Conservation (phyloP, 257 asterid genomes). For the Striga asiatica region DNA sequence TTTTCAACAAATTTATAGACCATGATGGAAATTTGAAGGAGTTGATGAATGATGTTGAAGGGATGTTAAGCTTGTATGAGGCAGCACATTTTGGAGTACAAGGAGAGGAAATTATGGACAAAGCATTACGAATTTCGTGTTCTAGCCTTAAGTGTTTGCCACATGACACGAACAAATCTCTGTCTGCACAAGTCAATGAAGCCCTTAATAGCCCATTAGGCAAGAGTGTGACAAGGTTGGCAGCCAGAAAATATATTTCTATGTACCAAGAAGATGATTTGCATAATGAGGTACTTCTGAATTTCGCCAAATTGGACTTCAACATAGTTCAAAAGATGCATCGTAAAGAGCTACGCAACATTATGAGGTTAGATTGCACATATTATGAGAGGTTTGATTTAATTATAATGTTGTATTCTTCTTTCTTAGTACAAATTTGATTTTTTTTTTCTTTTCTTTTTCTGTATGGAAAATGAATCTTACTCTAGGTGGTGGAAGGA, state of each 20-base stretch:
- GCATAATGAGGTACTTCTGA: neutral
- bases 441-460: neutral
- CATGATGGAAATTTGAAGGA: neutral
- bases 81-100: neutral
- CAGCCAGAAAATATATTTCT: neutral
- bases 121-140: neutral
- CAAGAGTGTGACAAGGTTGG: neutral
- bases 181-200: neutral
- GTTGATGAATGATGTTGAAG: neutral
- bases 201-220: neutral
- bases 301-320: neutral
- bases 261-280: neutral
- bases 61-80: neutral
- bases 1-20: neutral
- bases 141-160: neutral
- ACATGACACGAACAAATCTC: neutral
- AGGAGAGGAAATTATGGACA: neutral
- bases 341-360: neutral
- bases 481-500: neutral
- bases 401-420: too few relatives aligned
- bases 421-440: neutral
- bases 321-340: neutral
- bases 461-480: neutral
- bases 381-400: too few relatives aligned
- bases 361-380: neutral